Conservation (phyloP, 106 monocot genomes). For the Phalaenopsis equestris region DNA sequence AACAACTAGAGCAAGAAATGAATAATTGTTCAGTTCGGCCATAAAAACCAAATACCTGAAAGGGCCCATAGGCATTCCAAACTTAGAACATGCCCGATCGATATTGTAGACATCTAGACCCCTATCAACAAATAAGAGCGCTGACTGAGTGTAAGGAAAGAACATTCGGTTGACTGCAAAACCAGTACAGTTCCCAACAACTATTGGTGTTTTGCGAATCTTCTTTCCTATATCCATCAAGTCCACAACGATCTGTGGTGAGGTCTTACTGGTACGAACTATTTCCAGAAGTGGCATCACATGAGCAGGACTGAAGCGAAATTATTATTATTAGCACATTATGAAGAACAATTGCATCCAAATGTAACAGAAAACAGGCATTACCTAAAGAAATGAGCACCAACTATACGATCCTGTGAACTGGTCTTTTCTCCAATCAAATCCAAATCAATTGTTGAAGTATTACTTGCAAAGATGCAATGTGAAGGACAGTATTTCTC, state of each 20-base stretch:
- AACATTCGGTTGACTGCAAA: conserved; percentile 99
- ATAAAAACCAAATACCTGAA: conserved; percentile 63
- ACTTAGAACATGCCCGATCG: conserved; percentile 72
- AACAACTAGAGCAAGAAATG: background rate
- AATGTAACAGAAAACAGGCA: conserved; percentile 32
- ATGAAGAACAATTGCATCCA: conserved; percentile 5
- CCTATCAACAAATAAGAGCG: conserved; percentile 65
- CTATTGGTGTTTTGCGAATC: conserved; percentile 90
- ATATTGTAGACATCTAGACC: conserved; percentile 89
- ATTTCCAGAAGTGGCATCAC: conserved; percentile 98
- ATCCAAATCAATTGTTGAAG: conserved; percentile 32
- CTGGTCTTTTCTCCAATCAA: conserved; percentile 25
- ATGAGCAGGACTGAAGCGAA: conserved; percentile 76
- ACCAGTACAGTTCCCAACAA: conserved; percentile 93
- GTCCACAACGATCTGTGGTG: conserved; percentile 85
- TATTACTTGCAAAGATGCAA: conserved; percentile 29
- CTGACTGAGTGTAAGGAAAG: conserved; percentile 94
- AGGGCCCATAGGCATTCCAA: conserved; percentile 99
- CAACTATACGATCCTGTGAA: conserved; percentile 25
- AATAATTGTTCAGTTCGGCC: background rate
- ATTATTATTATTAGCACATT: background rate
- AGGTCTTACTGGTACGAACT: conserved; percentile 78
- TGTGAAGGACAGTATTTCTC: conserved; percentile 24
- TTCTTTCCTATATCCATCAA: conserved; percentile 86
- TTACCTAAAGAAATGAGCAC: conserved; percentile 40